These are phyloP conservation scores for Gelatoporia subvermispora DNA, from an alignment of 768 basidiomycete genomes.

Conservation along the genomic window DNA sequence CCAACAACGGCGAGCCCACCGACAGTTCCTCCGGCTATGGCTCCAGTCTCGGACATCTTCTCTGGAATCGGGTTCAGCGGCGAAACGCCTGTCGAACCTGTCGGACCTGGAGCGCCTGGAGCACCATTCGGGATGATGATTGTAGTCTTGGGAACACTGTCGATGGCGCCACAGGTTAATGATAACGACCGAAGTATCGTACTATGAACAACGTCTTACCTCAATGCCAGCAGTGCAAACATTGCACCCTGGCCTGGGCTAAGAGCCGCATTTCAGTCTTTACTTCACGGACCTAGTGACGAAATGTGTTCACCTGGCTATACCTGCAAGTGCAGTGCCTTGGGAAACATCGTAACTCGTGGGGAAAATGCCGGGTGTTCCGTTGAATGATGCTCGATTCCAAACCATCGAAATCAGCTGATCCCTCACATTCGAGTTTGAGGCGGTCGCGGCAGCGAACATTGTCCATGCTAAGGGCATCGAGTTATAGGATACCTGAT, in stretches of 20 bases:
- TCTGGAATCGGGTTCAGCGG: too few relatives aligned
- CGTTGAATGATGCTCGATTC: constrained; percentile 3
- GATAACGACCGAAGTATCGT: not conserved
- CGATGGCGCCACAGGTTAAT: not conserved
- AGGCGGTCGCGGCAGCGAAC: constrained; percentile 9
- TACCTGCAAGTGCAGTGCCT: not conserved
- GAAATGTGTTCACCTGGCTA: constrained; percentile 3
- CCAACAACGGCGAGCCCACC: too few relatives aligned
- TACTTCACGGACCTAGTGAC: too few relatives aligned
- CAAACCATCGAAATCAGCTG: constrained; percentile 3
- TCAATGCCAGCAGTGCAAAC: constrained; percentile 10
- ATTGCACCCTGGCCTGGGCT: constrained; percentile 10
- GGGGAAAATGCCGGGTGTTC: constrained; percentile 4
- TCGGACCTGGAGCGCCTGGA: not conserved
- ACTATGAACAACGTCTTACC: not conserved
- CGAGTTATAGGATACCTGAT: not conserved
- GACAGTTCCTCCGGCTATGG: too few relatives aligned
- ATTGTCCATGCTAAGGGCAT: constrained; percentile 7
- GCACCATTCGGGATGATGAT: not conserved
- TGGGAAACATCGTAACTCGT: constrained; percentile 1
- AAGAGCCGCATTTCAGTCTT: not conserved
- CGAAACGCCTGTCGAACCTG: too few relatives aligned
- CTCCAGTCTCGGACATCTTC: too few relatives aligned
- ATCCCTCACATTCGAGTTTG: constrained; percentile 7
- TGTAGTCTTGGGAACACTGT: constrained; percentile 2